phyloP scores from a whole-genome alignment of 2,329 filamentous ascomycete species.

The Leptographium radiaticola region DNA sequence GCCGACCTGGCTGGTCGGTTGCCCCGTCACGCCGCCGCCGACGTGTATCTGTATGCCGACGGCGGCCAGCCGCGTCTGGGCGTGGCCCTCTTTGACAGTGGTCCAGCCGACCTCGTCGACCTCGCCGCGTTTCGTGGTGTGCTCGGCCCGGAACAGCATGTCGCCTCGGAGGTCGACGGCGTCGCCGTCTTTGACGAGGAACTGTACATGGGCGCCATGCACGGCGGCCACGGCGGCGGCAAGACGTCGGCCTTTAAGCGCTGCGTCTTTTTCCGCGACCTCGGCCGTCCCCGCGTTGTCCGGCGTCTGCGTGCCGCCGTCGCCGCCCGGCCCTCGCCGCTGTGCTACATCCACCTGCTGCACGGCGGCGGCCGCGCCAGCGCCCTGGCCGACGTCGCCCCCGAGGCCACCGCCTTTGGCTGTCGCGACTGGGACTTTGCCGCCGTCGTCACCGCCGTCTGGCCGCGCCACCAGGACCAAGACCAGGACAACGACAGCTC shows the following conservation, averaged over 20 bases:
- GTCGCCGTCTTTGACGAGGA: conserved; percentile 43
- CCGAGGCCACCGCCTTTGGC: conserved; percentile 42
- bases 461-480: conserved; percentile 39
- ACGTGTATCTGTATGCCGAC: conserved; percentile 43
- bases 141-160: too few relatives aligned
- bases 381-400: conserved; percentile 27
- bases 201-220: conserved; percentile 47
- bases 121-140: too few relatives aligned
- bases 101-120: too few relatives aligned
- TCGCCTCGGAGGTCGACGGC: too few relatives aligned
- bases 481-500: too few relatives aligned
- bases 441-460: conserved; percentile 50
- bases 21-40: conserved; percentile 30
- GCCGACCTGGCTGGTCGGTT: too few relatives aligned
- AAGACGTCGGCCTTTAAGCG: conserved; percentile 54
- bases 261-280: conserved; percentile 43
- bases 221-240: conserved; percentile 41
- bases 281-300: conserved; percentile 23
- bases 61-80: conserved; percentile 32
- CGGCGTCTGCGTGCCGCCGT: conserved; percentile 30
- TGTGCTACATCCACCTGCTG: conserved; percentile 50
- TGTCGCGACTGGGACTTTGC: conserved; percentile 52
- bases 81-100: too few relatives aligned
- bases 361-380: conserved; percentile 42
- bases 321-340: conserved; percentile 30